Conservation (phyloP, 495 filamentous ascomycete genomes). For the Daldinia grandis region DNA sequence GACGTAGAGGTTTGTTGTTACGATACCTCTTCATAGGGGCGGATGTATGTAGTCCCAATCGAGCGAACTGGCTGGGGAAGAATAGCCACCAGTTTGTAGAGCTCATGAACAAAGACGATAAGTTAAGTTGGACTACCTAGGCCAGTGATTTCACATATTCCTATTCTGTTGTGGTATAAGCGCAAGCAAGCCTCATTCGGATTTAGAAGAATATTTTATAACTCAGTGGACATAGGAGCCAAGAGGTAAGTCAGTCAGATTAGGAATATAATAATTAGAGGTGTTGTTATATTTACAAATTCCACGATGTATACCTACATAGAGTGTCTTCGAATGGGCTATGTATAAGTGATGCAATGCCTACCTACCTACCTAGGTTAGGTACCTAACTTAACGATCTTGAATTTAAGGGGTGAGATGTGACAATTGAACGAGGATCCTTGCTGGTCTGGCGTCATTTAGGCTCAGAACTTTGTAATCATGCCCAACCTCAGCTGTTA, state of each 20-base stretch:
- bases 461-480: constrained; percentile 29
- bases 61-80: constrained; percentile 25
- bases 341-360: not conserved
- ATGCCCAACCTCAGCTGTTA: constrained; percentile 29
- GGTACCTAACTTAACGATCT: not conserved
- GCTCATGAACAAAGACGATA: constrained; percentile 35
- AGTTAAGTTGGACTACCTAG: constrained; percentile 17
- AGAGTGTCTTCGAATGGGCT: too few species aligned
- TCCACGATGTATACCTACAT: not conserved
- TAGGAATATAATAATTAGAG: not conserved
- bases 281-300: too few species aligned
- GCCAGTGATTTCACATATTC: not conserved
- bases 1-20: constrained; percentile 9
- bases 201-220: not conserved
- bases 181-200: not conserved
- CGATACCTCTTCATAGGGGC: constrained; percentile 2
- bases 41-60: constrained; percentile 35
- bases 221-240: not conserved
- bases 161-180: not conserved
- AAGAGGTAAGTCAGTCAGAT: not conserved
- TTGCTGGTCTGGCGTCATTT: constrained; percentile 39
- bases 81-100: constrained; percentile 30
- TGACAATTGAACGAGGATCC: constrained; percentile 3
- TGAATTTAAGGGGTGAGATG: not conserved
- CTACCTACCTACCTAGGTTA: too few species aligned